Conservation (phyloP, 1,284 basidiomycete genomes). For the Sporisorium graminicola region DNA sequence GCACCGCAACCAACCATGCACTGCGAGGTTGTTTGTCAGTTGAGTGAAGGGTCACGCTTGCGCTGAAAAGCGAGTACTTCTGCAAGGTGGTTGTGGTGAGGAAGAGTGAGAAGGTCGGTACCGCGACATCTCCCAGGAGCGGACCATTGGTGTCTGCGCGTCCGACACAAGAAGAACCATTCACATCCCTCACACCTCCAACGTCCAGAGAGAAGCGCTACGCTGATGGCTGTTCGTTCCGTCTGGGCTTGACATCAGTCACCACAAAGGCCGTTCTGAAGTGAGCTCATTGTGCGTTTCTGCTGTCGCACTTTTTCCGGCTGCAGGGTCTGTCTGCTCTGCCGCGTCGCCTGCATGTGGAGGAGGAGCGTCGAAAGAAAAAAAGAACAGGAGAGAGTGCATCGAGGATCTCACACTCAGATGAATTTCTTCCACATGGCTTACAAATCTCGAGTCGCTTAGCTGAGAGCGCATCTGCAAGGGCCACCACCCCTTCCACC, state of each 20-base stretch:
- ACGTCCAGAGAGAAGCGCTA: background rate
- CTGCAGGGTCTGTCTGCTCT: constrained; percentile 39
- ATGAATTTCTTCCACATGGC: constrained; percentile 7
- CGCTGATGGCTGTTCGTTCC: background rate
- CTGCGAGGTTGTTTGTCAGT: background rate
- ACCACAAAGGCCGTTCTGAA: background rate
- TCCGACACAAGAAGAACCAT: constrained; percentile 10
- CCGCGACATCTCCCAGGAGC: too few relatives aligned
- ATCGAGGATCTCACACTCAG: constrained; percentile 1
- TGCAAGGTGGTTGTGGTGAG: background rate
- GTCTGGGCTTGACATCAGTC: background rate
- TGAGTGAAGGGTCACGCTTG: too few relatives aligned
- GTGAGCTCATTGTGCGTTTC: constrained; percentile 45
- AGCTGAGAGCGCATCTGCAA: constrained; percentile 29
- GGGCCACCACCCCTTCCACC: constrained; percentile 22
- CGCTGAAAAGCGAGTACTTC: too few relatives aligned
- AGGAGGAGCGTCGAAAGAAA: constrained; percentile 2
- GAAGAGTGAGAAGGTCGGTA: too few relatives aligned
- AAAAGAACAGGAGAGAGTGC: background rate
- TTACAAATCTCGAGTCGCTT: constrained; percentile 37
- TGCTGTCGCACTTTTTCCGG: constrained; percentile 1
- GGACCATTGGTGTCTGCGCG: constrained; percentile 13
- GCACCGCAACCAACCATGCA: constrained; percentile 21
- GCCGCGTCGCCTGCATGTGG: constrained; percentile 30
- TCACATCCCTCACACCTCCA: constrained; percentile 15